phyloP scores from a whole-genome alignment of 2,329 filamentous ascomycete species.

The Diplodia seriata region DNA sequence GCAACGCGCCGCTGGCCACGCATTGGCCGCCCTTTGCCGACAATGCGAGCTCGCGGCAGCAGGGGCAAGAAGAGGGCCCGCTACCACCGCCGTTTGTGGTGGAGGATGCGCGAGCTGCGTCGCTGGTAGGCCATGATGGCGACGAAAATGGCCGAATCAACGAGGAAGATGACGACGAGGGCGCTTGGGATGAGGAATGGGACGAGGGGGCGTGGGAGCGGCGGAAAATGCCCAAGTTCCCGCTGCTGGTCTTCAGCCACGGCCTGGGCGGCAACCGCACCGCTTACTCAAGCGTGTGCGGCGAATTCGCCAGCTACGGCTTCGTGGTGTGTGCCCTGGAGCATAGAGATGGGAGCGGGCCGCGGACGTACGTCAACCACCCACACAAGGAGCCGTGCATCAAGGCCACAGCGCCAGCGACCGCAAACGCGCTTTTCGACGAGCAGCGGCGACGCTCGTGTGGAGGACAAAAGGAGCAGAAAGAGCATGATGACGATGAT shows the following conservation, averaged over 20 bases:
- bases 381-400: constrained; percentile 45
- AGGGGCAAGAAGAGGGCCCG: constrained; percentile 36
- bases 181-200: constrained; percentile 38
- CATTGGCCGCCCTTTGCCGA: constrained; percentile 58
- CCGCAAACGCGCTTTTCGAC: not conserved
- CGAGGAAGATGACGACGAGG: constrained; percentile 38
- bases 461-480: not conserved
- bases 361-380: constrained; percentile 67
- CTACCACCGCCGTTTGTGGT: constrained; percentile 55
- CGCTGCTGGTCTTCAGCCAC: constrained; percentile 71
- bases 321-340: constrained; percentile 71
- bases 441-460: not conserved
- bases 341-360: constrained; percentile 69
- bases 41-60: constrained; percentile 40
- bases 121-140: constrained; percentile 36
- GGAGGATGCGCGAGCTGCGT: constrained; percentile 35
- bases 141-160: constrained; percentile 38
- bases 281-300: constrained; percentile 67
- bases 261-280: constrained; percentile 69
- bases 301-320: constrained; percentile 70
- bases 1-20: constrained; percentile 65
- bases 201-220: constrained; percentile 34
- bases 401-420: not conserved
- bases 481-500: not conserved
- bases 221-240: constrained; percentile 57